Evolutionary conservation across 371 early-diverging fungal genomes (phyloP).

Genomic region (Mortierella sp.): DNA sequence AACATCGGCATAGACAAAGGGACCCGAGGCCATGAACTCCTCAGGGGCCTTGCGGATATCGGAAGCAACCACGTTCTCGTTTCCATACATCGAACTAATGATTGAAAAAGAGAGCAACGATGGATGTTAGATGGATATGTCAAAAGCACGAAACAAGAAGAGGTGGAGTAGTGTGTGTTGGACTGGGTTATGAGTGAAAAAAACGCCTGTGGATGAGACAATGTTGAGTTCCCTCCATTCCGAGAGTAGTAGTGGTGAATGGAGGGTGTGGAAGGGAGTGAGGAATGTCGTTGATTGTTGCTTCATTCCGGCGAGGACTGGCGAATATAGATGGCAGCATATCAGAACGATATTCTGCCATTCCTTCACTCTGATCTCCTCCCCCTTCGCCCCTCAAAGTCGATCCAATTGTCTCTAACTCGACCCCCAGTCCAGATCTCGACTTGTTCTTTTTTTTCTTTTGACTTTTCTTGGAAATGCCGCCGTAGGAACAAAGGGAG

Average conservation of each 20-base stretch:
- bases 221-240: background rate
- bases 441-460: slow-evolving; percentile 19
- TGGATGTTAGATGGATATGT: slow-evolving; percentile 12
- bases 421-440: background rate
- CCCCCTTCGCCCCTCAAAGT: background rate
- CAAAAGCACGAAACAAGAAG: slow-evolving; percentile 55
- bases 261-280: background rate
- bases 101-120: background rate
- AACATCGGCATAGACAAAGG: slow-evolving; percentile 72
- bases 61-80: slow-evolving; percentile 67
- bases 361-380: background rate
- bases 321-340: slow-evolving; percentile 6
- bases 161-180: background rate
- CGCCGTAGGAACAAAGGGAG: background rate
- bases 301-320: background rate
- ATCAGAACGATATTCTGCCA: background rate
- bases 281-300: background rate
- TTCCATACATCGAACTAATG: slow-evolving; percentile 59
- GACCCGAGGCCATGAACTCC: slow-evolving; percentile 61
- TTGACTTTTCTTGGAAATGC: background rate
- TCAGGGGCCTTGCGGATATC: slow-evolving; percentile 69
- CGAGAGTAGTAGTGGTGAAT: background rate
- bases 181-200: background rate
- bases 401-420: background rate
- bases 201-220: background rate